phyloP scores from a whole-genome alignment of 768 basidiomycete genomes.

The Pleurotus ostreatus region DNA sequence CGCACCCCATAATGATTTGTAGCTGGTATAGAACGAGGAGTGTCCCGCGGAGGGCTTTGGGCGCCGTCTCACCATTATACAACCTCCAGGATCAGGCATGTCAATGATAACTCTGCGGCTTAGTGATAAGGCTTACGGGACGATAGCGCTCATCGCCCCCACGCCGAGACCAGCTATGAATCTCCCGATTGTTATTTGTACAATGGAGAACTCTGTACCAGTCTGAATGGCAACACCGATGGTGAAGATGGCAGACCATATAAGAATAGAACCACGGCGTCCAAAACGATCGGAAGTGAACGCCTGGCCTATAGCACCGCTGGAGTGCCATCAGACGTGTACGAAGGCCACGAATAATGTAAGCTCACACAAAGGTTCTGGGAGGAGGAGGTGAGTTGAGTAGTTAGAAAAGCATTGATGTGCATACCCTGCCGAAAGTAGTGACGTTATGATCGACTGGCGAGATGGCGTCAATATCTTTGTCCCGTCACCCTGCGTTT shows the following conservation, averaged over 20 bases:
- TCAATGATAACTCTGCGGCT: slow-evolving; percentile 5
- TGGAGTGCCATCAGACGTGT: slow-evolving; percentile 15
- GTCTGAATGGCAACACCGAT: slow-evolving; percentile 68
- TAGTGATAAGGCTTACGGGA: slow-evolving; percentile 32
- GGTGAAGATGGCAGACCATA: slow-evolving; percentile 75
- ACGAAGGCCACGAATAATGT: neutral
- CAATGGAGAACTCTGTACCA: slow-evolving; percentile 52
- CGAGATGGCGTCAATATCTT: slow-evolving; percentile 54
- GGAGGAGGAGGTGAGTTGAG: neutral
- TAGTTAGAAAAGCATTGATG: neutral
- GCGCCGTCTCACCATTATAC: slow-evolving; percentile 78
- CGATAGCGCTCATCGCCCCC: slow-evolving; percentile 34
- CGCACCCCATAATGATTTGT: slow-evolving; percentile 69
- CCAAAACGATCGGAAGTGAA: slow-evolving; percentile 75
- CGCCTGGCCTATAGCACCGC: slow-evolving; percentile 64
- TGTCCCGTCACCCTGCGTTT: slow-evolving; percentile 40
- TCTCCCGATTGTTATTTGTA: slow-evolving; percentile 68
- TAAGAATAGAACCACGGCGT: slow-evolving; percentile 67
- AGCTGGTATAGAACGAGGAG: slow-evolving; percentile 72
- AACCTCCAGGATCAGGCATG: slow-evolving; percentile 33
- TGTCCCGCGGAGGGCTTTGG: slow-evolving; percentile 69
- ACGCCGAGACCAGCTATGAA: slow-evolving; percentile 53
- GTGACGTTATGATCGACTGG: slow-evolving; percentile 75
- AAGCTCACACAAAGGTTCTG: slow-evolving; percentile 50
- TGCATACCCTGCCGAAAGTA: slow-evolving; percentile 68